Evolutionary conservation across 345 rosid species (phyloP), one percentile per base, ranked within the genome.

Genomic region (Barbarea vulgaris): DNA sequence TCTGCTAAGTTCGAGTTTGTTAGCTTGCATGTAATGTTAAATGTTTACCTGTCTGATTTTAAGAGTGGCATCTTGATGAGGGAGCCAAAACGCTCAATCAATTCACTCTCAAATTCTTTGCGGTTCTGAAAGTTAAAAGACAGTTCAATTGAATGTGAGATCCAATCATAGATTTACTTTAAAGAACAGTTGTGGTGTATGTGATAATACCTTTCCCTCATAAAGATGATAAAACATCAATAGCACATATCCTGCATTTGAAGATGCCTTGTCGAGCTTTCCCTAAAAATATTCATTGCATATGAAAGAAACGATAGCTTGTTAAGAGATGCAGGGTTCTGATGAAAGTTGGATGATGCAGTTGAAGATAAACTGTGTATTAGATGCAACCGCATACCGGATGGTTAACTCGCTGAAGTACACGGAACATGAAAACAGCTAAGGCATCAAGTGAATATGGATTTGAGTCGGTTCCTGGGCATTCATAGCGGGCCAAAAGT

Each of bases 181-280:
- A 33, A 19, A 67, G 30, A 13, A 76, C 22, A 30, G 41, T 22
- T 54, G 41, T 15, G 61, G 55, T 71, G 31, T 14, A 17, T 77
- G 67, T 57, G 54, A 37, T 41, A 74, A 39, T 88, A 87, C 99
- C 95, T 95, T 95, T 72, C 97, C 97, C 79, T 95, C 97, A 67
- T 92, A 92, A 68, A 95, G 96, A 80, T 92, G 92, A 82, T 92
- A 89, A 79, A 95, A 95, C 97, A 95, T 89, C 56, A 92, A 83
- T 71, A 95, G 88, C 77, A 95, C 99, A 82, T 86, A 89, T 46
- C 99, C 99, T 66, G 90, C 97, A 79, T 89, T 95, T 72, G 86
- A 80, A 77, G 96, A 87, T 44, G 80, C 80, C 77, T 87, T 92
- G 82, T 95, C 99, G 64, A 95, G 93, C 84, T 92, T 92, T n/a